These are phyloP conservation scores for Dinochytrium kinnereticum DNA, from an alignment of 371 early-diverging fungal genomes.

Conservation along the genomic window DNA sequence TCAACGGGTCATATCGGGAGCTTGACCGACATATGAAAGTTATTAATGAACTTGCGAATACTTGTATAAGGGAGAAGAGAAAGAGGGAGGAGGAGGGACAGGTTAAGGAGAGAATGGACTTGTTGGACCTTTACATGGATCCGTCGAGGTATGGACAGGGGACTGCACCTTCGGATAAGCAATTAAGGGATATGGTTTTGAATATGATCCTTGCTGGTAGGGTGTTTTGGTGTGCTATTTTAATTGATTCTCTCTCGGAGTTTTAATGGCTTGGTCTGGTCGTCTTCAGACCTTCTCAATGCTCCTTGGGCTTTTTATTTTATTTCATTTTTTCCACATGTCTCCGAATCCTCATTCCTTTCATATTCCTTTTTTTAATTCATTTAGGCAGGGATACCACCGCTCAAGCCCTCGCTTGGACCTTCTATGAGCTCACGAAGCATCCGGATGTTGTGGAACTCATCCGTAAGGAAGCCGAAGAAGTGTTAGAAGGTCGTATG, in stretches of 20 bases:
- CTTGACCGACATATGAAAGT: background rate
- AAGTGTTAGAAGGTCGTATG: background rate
- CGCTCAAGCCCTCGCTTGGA: slow-evolving; percentile 52
- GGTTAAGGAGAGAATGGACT: background rate
- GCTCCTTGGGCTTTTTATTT: too few relatives aligned
- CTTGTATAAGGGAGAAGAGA: background rate
- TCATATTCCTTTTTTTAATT: background rate
- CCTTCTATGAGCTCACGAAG: background rate
- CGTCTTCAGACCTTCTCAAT: too few relatives aligned
- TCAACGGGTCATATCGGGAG: background rate
- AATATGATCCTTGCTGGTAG: slow-evolving; percentile 19
- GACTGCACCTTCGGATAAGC: background rate
- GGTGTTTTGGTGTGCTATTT: background rate
- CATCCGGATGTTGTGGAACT: background rate
- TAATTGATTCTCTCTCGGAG: too few relatives aligned
- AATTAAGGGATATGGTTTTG: slow-evolving; percentile 19
- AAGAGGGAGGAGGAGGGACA: background rate
- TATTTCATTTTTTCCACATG: too few relatives aligned
- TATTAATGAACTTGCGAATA: background rate
- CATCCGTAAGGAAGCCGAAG: background rate
- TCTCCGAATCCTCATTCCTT: background rate
- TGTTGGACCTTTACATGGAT: slow-evolving; percentile 16
- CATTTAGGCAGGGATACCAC: slow-evolving; percentile 58
- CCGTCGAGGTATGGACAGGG: background rate
- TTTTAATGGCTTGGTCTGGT: too few relatives aligned